These are phyloP conservation scores for Candida yuanshanica DNA, from an alignment of 805 yeast species.

Conservation along the genomic window DNA sequence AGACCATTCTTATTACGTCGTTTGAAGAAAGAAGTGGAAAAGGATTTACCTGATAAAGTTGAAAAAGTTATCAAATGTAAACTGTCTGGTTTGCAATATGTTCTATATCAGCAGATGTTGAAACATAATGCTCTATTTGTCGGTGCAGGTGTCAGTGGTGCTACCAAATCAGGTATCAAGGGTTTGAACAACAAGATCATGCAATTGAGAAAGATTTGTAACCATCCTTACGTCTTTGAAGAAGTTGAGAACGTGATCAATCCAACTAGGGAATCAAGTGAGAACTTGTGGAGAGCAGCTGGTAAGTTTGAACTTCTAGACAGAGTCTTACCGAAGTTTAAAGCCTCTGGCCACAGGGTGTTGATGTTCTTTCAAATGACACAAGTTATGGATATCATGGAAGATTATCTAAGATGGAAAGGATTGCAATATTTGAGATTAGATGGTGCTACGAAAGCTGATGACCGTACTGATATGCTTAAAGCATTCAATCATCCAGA, in stretches of 20 bases:
- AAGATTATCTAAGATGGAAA: conserved; percentile 65
- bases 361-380: conserved; percentile 87
- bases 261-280: conserved; percentile 56
- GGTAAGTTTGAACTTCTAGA: conserved; percentile 81
- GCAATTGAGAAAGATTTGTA: conserved; percentile 82
- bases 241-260: conserved; percentile 71
- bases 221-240: conserved; percentile 84
- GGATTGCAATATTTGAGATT: conserved; percentile 68
- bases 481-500: conserved; percentile 69
- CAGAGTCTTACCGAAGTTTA: conserved; percentile 68
- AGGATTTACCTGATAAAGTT: conserved; percentile 78
- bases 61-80: conserved; percentile 80
- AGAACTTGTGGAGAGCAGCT: conserved; percentile 66
- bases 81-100: conserved; percentile 64
- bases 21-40: conserved; percentile 82
- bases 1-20: conserved; percentile 82
- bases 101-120: conserved; percentile 72
- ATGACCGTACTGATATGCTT: conserved; percentile 72
- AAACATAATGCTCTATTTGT: conserved; percentile 63
- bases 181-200: conserved; percentile 78
- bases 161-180: conserved; percentile 37
- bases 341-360: conserved; percentile 70
- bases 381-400: conserved; percentile 86
- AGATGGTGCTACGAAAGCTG: conserved; percentile 82
- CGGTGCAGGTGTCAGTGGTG: conserved; percentile 54